Conservation (phyloP, 805 yeast genomes). For the Lipomyces sp. region DNA sequence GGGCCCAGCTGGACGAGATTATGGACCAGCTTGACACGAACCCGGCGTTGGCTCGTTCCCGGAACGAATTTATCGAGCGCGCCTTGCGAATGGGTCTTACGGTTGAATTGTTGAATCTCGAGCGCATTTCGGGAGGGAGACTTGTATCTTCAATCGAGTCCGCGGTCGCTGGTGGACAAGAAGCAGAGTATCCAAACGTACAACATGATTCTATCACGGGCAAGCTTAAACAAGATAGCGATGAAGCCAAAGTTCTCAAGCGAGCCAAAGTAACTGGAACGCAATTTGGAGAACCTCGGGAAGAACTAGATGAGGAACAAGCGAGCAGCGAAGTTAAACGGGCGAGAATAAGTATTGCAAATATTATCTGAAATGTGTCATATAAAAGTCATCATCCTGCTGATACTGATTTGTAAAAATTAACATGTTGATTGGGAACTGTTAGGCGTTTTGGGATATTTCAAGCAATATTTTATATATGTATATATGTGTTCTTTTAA, state of each 20-base stretch:
- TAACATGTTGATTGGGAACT: not conserved
- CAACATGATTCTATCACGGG: not conserved
- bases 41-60: constrained; percentile 14
- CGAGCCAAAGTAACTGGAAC: constrained; percentile 4
- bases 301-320: constrained; percentile 13
- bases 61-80: constrained; percentile 21
- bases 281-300: not conserved
- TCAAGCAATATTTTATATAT: not conserved
- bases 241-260: not conserved
- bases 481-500: not conserved
- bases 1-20: constrained; percentile 20
- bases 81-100: not conserved
- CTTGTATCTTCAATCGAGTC: not conserved
- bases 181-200: not conserved
- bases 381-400: not conserved
- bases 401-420: not conserved
- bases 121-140: not conserved
- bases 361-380: constrained; percentile 22
- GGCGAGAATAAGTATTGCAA: constrained; percentile 32
- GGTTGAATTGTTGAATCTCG: constrained; percentile 1
- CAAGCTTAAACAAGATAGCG: not conserved
- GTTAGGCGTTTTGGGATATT: not conserved
- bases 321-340: constrained; percentile 20
- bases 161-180: constrained; percentile 12
- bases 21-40: constrained; percentile 10